A percentile compares a stretch with the other conserved stretches of the same genome.
phyloP scores from a whole-genome alignment of 1,139 yeast species.

The Pichia sp. region DNA sequence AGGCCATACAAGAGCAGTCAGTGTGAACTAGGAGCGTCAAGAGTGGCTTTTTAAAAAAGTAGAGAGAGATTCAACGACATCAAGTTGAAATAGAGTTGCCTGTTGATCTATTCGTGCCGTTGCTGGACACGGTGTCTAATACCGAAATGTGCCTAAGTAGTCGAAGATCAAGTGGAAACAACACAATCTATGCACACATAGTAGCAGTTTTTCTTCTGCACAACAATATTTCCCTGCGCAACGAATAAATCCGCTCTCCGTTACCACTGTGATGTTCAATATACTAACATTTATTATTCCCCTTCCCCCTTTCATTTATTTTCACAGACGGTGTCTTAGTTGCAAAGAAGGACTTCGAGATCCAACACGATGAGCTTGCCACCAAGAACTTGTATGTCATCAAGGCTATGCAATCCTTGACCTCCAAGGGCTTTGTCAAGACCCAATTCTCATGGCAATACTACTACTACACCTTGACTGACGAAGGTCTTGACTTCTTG shows the following conservation, averaged over 20 bases:
- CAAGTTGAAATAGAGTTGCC: too few species aligned
- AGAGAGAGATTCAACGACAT: too few species aligned
- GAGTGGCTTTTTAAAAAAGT: too few species aligned
- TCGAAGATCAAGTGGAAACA: too few species aligned
- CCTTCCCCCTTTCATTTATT: slow-evolving; percentile 1
- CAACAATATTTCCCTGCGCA: neutral
- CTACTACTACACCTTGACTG: slow-evolving; percentile 99
- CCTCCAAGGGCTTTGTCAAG: slow-evolving; percentile 98
- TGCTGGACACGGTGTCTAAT: too few species aligned
- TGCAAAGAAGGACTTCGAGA: slow-evolving; percentile 98
- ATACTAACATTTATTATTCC: slow-evolving; percentile 15
- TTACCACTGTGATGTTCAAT: neutral
- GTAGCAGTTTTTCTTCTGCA: neutral
- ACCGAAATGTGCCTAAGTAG: too few species aligned
- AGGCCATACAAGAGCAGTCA: too few species aligned
- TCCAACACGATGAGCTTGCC: slow-evolving; percentile 96
- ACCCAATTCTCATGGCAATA: slow-evolving; percentile 99
- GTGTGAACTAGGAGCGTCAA: too few species aligned
- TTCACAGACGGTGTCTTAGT: slow-evolving; percentile 95
- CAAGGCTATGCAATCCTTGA: slow-evolving; percentile 98
- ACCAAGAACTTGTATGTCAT: slow-evolving; percentile 97
- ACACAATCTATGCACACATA: neutral
- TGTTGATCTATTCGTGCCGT: too few species aligned
- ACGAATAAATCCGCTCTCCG: too few species aligned
- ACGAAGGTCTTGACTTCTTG: slow-evolving; percentile 98